These are phyloP conservation scores for Aspergillus aculeatinus DNA, from an alignment of 2,329 filamentous ascomycete genomes.

Conservation along the genomic window DNA sequence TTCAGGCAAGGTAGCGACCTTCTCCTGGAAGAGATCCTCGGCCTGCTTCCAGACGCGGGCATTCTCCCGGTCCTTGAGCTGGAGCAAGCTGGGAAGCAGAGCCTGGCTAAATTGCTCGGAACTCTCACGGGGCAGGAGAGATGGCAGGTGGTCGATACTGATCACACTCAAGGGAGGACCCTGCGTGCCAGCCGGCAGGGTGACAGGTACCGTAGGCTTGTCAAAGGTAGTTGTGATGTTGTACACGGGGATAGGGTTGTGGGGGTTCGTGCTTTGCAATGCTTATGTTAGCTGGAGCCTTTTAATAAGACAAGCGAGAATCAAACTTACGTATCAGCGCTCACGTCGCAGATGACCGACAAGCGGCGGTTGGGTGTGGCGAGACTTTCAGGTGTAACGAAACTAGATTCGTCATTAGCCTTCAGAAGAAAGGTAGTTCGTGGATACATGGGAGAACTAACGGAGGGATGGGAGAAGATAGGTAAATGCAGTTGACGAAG, in stretches of 20 bases:
- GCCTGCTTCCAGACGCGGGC: slow-evolving; percentile 79
- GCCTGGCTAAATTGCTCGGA: slow-evolving; percentile 80
- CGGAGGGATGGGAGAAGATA: slow-evolving; percentile 72
- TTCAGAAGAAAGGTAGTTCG: background rate
- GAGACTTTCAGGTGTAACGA: slow-evolving; percentile 71
- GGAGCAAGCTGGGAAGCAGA: slow-evolving; percentile 72
- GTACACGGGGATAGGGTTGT: slow-evolving; percentile 69
- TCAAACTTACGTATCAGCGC: slow-evolving; percentile 39
- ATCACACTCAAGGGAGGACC: slow-evolving; percentile 72
- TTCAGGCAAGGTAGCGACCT: slow-evolving; percentile 67
- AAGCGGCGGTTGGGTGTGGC: slow-evolving; percentile 68
- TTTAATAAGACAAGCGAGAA: background rate
- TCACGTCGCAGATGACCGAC: slow-evolving; percentile 76
- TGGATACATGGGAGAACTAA: background rate
- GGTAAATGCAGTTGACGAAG: slow-evolving; percentile 88
- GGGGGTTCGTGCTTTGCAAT: slow-evolving; percentile 44
- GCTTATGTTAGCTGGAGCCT: background rate
- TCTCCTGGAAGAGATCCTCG: slow-evolving; percentile 79
- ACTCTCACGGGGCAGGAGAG: slow-evolving; percentile 79
- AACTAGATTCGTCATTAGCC: slow-evolving; percentile 39
- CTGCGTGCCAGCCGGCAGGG: slow-evolving; percentile 50
- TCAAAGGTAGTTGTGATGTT: slow-evolving; percentile 80
- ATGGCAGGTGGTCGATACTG: slow-evolving; percentile 82
- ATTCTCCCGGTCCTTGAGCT: slow-evolving; percentile 71
- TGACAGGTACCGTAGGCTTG: slow-evolving; percentile 78